Conservation (phyloP, 805 yeast genomes). For the Cyberlindnera maritima region DNA sequence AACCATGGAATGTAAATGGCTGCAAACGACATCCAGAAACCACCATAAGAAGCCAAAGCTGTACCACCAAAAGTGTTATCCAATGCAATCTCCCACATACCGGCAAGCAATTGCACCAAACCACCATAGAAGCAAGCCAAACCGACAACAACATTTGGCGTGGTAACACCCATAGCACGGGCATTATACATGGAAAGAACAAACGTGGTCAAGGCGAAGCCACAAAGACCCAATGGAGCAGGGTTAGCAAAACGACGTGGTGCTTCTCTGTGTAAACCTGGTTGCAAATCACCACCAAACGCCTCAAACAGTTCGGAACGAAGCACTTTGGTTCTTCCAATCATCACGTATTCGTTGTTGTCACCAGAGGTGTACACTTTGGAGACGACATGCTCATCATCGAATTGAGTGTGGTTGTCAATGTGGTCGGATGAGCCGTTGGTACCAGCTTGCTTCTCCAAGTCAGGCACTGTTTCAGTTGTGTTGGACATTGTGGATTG, state of each 20-base stretch:
- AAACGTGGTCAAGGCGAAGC: conserved; percentile 62
- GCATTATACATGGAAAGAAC: conserved; percentile 55
- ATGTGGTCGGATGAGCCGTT: conserved; percentile 10
- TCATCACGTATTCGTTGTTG: conserved; percentile 62
- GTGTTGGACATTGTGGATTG: background rate
- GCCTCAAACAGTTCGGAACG: conserved; percentile 59
- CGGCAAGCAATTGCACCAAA: conserved; percentile 55
- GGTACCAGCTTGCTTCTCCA: conserved; percentile 23
- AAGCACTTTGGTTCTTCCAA: conserved; percentile 71
- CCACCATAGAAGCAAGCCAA: conserved; percentile 66
- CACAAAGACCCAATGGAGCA: conserved; percentile 61
- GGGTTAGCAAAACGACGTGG: conserved; percentile 61
- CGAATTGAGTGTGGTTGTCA: conserved; percentile 18
- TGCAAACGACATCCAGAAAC: conserved; percentile 66
- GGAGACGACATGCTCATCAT: conserved; percentile 17
- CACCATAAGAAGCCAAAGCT: conserved; percentile 62
- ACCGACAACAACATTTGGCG: conserved; percentile 55
- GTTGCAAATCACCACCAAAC: conserved; percentile 81
- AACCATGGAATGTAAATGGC: conserved; percentile 59
- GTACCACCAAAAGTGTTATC: conserved; percentile 70
- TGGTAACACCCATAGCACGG: conserved; percentile 48
- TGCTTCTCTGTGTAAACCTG: conserved; percentile 62
- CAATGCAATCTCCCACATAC: conserved; percentile 61
- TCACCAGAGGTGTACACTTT: conserved; percentile 37
- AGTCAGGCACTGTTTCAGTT: conserved; percentile 9